Evolutionary conservation across 768 basidiomycete genomes (phyloP), one percentile per base, ranked within the genome.

Genomic region (Chalciporus piperatus): DNA sequence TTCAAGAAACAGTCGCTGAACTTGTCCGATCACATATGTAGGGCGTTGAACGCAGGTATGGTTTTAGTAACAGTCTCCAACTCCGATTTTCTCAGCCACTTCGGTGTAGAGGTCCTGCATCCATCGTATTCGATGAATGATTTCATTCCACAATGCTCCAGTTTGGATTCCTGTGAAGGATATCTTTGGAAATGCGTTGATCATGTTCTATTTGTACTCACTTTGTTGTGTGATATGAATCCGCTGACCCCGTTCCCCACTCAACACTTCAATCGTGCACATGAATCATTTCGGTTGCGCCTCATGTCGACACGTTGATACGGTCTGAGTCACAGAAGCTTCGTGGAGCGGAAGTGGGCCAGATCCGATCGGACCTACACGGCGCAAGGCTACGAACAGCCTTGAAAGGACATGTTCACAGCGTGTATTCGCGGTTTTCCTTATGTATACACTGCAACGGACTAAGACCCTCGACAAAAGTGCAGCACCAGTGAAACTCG

Each of bases 61-160:
- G 38, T 7, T n/a, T 20, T 9, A 17, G 17, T 32, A 11, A 13
- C 11, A 12, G 11, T 32, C 4, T 32, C 11, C 13, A 32, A 13
- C 13, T 4, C 30, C 12, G 30, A 32, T 4, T 32, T 32, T 32
- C 30, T 32, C 4, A 32, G 30, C 30, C 13, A 32, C 13, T 32
- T 42, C 2, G 30, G 16, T 6, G 50, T 52, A 63, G 62, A 22
- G 56, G 56, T 41, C 59, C 62, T 6, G 62, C 62, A 33, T 58
- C 55, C 2, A 48, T 63, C 16, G 46, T 64, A 17, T 64, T 64
- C 30, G 50, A 46, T 2, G 62, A 63, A 7, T 57, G 48, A 38
- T 32, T 32, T 32, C 30, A 32, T 12, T 10, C 30, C 30, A 32
- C 30, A 32, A 12, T 13, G 30, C 4, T 32, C 30, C 30, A 11